Evolutionary conservation across 2,329 filamentous ascomycete species (phyloP), one percentile per base, ranked within the genome.

Genomic region (Exophiala xenobiotica): DNA sequence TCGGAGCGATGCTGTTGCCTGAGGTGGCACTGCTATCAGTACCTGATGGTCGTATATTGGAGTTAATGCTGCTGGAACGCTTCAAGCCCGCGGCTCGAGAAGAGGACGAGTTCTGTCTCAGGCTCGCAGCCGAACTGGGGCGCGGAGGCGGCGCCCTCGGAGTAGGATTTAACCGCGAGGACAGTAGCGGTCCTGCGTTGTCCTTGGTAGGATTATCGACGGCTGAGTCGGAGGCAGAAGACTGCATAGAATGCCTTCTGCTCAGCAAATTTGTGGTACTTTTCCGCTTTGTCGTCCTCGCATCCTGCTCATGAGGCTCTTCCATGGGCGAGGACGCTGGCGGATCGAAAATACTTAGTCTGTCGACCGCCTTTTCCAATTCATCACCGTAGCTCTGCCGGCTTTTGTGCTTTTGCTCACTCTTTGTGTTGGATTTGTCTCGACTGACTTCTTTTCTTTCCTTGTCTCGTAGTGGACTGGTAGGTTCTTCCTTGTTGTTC

Each of bases 401-500:
- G 20, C 20, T 14, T 19, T 12, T 51, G 7, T 46, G 59, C 42
- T 9, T 51, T 54, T 9, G 38, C 3, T 51, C 57, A 58, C 20
- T 54, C 58, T 29, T 59, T 47, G n/a, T 64, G 60, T 11, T 61
- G 61, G 22, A 59, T 37, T 27, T 33, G 12, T 52, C 46, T n/a
- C 47, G 18, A 31, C 16, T 42, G 52, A 64, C 66, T 31, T 64
- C 62, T 55, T 66, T 68, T 45, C 64, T 61, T 31, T 66, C 64
- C 44, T 64, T 61, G 9, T 42, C 57, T 16, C 47, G 35, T 12
- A 63, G 26, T 7, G 58, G 50, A 22, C 58, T 63, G 3, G 53
- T 37, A 8, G 57, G 59, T 24, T 62, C 53, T 22, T 62, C 53
- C 31, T 60, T 54, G 23, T 46, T 47, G 24, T 37, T 48, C 19